Percentiles rank a stretch among this genome's conserved stretches.
These are phyloP conservation scores for Tillandsia fasciculata DNA, from an alignment of 176 grass and related monocot species.

Conservation along the genomic window DNA sequence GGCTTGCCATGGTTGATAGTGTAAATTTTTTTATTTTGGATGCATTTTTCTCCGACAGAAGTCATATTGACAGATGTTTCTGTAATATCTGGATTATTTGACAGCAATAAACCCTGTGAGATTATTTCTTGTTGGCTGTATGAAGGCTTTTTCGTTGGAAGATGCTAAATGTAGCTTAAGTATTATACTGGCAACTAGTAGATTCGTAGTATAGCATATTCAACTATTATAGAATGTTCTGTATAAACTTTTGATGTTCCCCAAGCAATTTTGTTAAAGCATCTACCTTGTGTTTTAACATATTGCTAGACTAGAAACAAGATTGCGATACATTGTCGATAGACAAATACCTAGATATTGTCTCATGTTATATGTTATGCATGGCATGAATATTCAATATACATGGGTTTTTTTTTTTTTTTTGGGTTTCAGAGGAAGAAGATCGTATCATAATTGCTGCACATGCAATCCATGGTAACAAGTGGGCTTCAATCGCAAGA, in stretches of 20 bases:
- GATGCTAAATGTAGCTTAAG: background rate
- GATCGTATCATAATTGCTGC: constrained; percentile 77
- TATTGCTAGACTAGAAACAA: too few species aligned
- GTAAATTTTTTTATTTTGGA: too few species aligned
- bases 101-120: background rate
- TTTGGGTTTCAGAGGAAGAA: constrained; percentile 64
- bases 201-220: too few species aligned
- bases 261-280: too few species aligned
- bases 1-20: too few species aligned
- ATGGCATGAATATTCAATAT: background rate
- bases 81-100: background rate
- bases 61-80: background rate
- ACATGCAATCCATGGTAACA: constrained; percentile 82
- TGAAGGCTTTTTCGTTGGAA: background rate
- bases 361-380: background rate
- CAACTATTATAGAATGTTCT: too few species aligned
- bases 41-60: background rate
- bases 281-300: too few species aligned
- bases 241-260: too few species aligned
- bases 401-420: background rate
- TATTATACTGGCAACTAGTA: too few species aligned
- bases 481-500: constrained; percentile 85
- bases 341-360: too few species aligned
- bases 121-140: background rate
- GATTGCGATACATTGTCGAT: too few species aligned